Conservation (phyloP, 192 early-diverging fungal genomes). For the Dissophora ornata region DNA sequence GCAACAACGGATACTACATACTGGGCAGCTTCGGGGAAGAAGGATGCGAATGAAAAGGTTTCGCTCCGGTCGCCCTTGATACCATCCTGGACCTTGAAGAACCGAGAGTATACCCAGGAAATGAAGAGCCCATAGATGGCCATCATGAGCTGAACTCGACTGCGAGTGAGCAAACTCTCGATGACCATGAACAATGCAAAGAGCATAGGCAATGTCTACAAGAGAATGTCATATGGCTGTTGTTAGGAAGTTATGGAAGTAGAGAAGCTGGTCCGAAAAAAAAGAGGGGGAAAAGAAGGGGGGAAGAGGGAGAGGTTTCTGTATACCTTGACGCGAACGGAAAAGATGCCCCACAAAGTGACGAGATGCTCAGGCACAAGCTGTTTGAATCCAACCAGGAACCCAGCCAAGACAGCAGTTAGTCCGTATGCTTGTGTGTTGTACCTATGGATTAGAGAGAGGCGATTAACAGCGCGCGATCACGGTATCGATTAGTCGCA, state of each 20-base stretch:
- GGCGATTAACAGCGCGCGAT: neutral
- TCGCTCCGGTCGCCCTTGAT: conserved; percentile 89
- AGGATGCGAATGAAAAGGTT: conserved; percentile 89
- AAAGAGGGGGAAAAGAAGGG: neutral
- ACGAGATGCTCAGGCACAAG: conserved; percentile 90
- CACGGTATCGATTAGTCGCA: neutral
- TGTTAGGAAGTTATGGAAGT: too few relatives aligned
- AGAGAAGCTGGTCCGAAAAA: conserved; percentile 15
- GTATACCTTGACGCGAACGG: conserved; percentile 81
- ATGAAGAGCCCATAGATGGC: conserved; percentile 80
- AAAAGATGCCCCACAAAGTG: conserved; percentile 70
- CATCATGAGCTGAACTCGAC: conserved; percentile 72
- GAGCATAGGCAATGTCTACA: conserved; percentile 62
- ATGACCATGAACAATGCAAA: conserved; percentile 54
- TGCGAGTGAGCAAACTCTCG: conserved; percentile 59
- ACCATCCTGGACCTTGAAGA: conserved; percentile 84
- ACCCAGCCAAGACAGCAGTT: conserved; percentile 74
- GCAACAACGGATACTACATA: too few relatives aligned
- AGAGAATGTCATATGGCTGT: too few relatives aligned
- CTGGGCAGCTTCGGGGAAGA: conserved; percentile 89
- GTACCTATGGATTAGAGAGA: conserved; percentile 51
- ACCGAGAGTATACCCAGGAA: conserved; percentile 87
- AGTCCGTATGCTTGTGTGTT: conserved; percentile 76
- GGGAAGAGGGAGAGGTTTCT: too few relatives aligned
- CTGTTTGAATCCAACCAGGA: conserved; percentile 90